Conservation (phyloP, 257 asterid genomes). For the Paraleonurus japonicus region DNA sequence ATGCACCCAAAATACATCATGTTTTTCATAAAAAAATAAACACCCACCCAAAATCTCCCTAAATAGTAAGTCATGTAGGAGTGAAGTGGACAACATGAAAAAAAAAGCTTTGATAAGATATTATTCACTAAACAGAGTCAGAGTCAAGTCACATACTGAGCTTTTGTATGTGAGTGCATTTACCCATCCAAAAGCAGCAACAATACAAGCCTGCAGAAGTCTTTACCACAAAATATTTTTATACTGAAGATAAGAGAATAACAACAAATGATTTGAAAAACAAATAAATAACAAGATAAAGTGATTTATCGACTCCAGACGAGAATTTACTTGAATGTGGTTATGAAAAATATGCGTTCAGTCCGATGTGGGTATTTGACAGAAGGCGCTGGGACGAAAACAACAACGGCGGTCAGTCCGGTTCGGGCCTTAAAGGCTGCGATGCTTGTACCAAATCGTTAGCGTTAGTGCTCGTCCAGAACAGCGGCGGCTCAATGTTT, state of each 20-base stretch:
- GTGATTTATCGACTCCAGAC: too few species aligned
- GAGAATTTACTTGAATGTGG: too few species aligned
- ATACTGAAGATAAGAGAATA: neutral
- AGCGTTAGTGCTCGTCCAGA: too few species aligned
- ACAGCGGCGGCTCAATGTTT: too few species aligned
- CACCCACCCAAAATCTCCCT: neutral
- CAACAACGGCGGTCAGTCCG: too few species aligned
- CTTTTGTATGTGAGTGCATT: neutral
- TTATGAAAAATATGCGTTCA: too few species aligned
- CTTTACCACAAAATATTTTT: neutral
- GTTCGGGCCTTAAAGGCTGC: too few species aligned
- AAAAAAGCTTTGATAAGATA: neutral
- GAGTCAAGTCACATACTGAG: neutral
- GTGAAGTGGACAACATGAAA: neutral
- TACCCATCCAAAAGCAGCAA: slow-evolving; percentile 9
- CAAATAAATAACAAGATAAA: neutral
- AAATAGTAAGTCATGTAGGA: neutral
- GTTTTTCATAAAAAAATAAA: too few species aligned
- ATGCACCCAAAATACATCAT: neutral
- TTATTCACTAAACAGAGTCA: neutral
- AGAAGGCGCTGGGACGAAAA: too few species aligned
- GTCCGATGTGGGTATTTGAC: too few species aligned
- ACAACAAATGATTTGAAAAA: neutral
- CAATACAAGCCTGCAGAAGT: neutral
- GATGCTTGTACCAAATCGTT: too few species aligned